These are phyloP conservation scores for Euryodendron excelsum DNA, from an alignment of 148 eudicot species.

Conservation along the genomic window DNA sequence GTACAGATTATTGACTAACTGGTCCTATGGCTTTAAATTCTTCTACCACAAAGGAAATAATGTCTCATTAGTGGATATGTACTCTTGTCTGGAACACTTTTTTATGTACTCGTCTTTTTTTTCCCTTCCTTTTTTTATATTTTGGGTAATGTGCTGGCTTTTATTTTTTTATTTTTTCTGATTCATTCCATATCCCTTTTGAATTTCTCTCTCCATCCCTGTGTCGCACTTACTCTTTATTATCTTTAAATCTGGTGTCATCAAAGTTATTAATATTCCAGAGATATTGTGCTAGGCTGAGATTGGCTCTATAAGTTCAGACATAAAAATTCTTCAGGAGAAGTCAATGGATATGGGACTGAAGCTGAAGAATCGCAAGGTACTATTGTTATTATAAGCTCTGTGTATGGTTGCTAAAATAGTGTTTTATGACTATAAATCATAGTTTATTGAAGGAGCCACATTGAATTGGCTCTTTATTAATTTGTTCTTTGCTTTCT, in stretches of 20 bases:
- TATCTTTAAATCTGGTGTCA: neutral
- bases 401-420: neutral
- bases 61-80: neutral
- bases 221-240: neutral
- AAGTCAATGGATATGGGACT: slow-evolving; percentile 99
- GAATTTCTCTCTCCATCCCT: neutral
- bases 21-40: neutral
- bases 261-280: neutral
- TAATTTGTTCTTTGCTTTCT: neutral
- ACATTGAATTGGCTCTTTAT: neutral
- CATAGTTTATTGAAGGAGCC: neutral
- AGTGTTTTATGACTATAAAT: neutral
- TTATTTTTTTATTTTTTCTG: neutral
- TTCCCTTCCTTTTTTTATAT: neutral
- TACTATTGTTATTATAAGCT: slow-evolving; percentile 23
- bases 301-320: slow-evolving; percentile 99
- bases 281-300: slow-evolving; percentile 51
- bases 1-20: neutral
- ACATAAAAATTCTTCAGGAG: slow-evolving; percentile 96
- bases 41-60: neutral
- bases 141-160: neutral
- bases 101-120: neutral
- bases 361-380: slow-evolving; percentile 98
- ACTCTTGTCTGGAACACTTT: too few relatives aligned
- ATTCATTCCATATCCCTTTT: neutral